Evolutionary conservation across 345 rosid species (phyloP).

Genomic region (Heritiera fomes): DNA sequence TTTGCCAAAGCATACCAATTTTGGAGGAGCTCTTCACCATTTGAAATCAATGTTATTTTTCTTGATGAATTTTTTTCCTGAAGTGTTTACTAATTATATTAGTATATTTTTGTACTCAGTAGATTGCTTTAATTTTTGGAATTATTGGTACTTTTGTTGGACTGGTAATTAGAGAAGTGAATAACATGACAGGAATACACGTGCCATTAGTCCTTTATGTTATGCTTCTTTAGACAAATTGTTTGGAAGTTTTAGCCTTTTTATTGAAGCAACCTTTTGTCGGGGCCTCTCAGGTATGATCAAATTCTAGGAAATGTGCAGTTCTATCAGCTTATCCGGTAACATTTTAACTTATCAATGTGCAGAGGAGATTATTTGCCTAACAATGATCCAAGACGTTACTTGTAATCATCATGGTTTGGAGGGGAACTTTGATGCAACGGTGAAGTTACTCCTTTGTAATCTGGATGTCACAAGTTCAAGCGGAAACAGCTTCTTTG

Average conservation of each 20-base stretch:
- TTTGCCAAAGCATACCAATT: background rate
- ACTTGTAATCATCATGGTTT: background rate
- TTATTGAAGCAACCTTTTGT: background rate
- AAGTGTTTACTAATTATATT: background rate
- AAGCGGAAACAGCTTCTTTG: too few species aligned
- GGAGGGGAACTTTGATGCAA: too few species aligned
- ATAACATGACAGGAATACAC: background rate
- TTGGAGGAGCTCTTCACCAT: constrained; percentile 14
- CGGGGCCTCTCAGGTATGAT: background rate
- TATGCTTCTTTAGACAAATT: background rate
- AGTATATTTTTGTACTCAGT: background rate
- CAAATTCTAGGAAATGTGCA: background rate
- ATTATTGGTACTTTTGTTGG: background rate
- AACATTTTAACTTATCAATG: background rate
- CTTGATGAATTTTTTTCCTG: background rate
- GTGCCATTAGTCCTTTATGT: background rate
- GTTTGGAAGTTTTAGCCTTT: background rate
- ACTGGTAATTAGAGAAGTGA: background rate
- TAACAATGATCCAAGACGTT: background rate
- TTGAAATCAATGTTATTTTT: background rate
- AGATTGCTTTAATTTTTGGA: background rate
- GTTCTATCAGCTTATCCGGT: background rate
- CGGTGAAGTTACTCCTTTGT: too few species aligned
- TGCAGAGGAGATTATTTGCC: background rate
- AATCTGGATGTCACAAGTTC: too few species aligned